phyloP scores from a whole-genome alignment of 1,284 basidiomycete genomes.

The Tetrapyrgos nigripes region DNA sequence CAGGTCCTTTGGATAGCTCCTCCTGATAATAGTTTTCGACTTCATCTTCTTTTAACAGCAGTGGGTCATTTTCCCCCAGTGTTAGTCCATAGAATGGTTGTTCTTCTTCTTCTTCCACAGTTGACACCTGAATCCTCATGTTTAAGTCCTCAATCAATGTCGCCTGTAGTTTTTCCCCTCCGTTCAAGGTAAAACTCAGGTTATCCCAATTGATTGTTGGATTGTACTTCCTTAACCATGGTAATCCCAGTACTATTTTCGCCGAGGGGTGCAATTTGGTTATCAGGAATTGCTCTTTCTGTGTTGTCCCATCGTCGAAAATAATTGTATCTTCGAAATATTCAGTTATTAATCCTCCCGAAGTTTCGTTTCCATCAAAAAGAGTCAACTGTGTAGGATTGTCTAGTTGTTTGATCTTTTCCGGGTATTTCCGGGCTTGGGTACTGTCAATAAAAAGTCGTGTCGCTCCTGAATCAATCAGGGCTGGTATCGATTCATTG shows the following conservation, averaged over 20 bases:
- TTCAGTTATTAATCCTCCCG: not conserved
- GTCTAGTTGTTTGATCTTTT: not conserved
- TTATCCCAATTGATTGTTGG: not conserved
- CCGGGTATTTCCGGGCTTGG: too few species aligned
- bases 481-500: too few species aligned
- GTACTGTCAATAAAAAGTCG: too few species aligned
- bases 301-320: not conserved
- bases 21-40: not conserved
- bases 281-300: not conserved
- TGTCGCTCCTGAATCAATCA: too few species aligned
- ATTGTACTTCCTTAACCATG: not conserved
- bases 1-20: too few species aligned
- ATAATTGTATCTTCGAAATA: not conserved
- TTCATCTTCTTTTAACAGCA: not conserved
- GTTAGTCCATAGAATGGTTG: too few species aligned
- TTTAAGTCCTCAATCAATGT: not conserved
- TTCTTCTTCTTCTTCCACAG: too few species aligned
- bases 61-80: slow-evolving; percentile 3
- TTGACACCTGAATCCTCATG: too few species aligned
- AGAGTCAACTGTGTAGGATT: not conserved
- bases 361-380: too few species aligned
- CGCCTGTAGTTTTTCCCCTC: not conserved
- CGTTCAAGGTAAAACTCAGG: not conserved
- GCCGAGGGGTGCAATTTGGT: not conserved
- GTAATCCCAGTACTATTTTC: not conserved